Percentiles rank a stretch among this genome's conserved stretches.
phyloP scores from a whole-genome alignment of 2,329 filamentous ascomycete species.

The Sporothrix schenckii region DNA sequence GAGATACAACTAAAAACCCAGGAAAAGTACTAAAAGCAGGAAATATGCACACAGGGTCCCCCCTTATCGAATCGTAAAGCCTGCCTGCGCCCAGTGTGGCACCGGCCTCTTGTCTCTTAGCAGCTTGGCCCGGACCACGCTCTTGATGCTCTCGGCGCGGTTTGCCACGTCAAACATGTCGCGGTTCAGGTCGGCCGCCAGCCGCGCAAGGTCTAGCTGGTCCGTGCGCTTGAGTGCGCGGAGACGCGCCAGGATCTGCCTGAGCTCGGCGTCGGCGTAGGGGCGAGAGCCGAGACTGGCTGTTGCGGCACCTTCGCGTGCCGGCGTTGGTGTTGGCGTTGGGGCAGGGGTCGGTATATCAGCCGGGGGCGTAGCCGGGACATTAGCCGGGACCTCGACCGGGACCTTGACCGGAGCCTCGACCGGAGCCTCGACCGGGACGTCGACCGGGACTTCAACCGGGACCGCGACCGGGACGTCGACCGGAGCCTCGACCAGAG shows the following conservation, averaged over 20 bases:
- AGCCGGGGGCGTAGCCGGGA: background rate
- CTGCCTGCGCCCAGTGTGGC: constrained; percentile 32
- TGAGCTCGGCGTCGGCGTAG: constrained; percentile 19
- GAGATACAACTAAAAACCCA: background rate
- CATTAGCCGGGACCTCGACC: background rate
- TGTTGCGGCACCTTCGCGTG: background rate
- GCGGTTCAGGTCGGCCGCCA: constrained; percentile 32
- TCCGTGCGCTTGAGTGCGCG: constrained; percentile 6
- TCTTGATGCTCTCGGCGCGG: constrained; percentile 33
- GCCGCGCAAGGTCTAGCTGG: constrained; percentile 21
- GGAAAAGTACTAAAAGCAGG: background rate
- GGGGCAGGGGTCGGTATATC: background rate
- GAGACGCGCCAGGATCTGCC: constrained; percentile 26
- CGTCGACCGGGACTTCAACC: background rate
- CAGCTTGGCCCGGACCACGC: constrained; percentile 23
- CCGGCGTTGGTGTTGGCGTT: background rate
- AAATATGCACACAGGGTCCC: background rate
- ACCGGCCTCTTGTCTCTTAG: background rate
- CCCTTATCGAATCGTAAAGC: constrained; percentile 23
- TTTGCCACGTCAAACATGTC: constrained; percentile 29
- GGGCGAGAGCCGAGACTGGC: background rate
- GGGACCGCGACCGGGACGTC: background rate
- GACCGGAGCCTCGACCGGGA: background rate
- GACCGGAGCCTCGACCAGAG: background rate
- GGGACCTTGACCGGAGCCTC: background rate